These are phyloP conservation scores for Rosa rugosa DNA, from an alignment of 306 rosid species.

Conservation along the genomic window DNA sequence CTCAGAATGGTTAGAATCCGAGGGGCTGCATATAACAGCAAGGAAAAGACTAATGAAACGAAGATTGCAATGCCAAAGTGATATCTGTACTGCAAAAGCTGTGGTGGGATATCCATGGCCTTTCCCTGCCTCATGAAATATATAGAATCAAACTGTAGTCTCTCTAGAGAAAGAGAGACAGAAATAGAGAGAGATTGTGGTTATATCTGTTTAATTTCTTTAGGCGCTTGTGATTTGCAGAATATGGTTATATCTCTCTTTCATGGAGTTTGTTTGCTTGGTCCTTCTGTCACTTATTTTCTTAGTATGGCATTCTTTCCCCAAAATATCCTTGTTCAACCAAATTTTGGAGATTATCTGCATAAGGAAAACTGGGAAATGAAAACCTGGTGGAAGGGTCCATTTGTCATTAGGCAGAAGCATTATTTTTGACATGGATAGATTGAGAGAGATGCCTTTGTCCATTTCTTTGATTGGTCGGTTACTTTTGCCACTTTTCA, in stretches of 20 bases:
- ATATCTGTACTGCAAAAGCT: conserved; percentile 57
- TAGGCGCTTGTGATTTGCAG: conserved; percentile 13
- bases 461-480: conserved; percentile 49
- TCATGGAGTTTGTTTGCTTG: conserved; percentile 32
- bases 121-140: background rate
- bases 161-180: conserved; percentile 24
- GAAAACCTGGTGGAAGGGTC: conserved; percentile 30
- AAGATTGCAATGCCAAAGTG: conserved; percentile 50
- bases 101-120: conserved; percentile 43
- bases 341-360: background rate
- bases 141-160: conserved; percentile 1
- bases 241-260: conserved; percentile 32
- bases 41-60: conserved; percentile 40
- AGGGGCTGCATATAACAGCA: conserved; percentile 61
- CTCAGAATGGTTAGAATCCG: conserved; percentile 51
- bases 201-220: conserved; percentile 6
- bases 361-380: background rate
- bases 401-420: conserved; percentile 41
- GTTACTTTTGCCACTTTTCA: conserved; percentile 41
- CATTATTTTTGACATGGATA: conserved; percentile 21
- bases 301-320: background rate
- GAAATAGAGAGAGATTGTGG: conserved; percentile 30
- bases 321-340: conserved; percentile 38
- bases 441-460: conserved; percentile 50
- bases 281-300: conserved; percentile 38